phyloP scores from a whole-genome alignment of 73 alveolate genomes.

The Stentor coeruleus region DNA sequence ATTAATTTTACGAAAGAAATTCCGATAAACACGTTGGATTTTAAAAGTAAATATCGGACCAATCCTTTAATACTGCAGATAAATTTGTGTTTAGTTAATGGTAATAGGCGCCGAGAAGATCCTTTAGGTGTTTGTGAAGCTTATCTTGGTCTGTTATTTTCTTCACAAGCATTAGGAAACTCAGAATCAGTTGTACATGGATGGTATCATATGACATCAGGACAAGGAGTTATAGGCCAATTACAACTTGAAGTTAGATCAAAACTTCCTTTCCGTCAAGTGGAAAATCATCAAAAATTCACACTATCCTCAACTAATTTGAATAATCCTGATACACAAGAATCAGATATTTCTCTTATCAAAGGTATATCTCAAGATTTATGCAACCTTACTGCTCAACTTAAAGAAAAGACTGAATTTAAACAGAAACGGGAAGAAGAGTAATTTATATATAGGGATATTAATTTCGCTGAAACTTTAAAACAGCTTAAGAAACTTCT shows the following conservation, averaged over 20 bases:
- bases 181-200: background rate
- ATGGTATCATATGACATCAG: conserved; percentile 8
- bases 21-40: background rate
- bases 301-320: background rate
- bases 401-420: background rate
- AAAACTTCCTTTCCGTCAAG: background rate
- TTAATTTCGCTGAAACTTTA: conserved; percentile 8
- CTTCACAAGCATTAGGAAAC: background rate
- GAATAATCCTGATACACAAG: background rate
- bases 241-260: background rate
- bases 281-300: background rate
- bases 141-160: conserved; percentile 3
- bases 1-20: background rate
- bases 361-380: background rate
- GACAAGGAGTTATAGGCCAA: conserved; percentile 16
- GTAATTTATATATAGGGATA: background rate
- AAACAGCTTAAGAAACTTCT: background rate
- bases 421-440: background rate
- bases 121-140: conserved; percentile 20
- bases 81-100: background rate
- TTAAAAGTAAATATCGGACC: conserved; percentile 12
- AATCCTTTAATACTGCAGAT: background rate
- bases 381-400: background rate
- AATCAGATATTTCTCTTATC: background rate
- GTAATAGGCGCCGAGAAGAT: background rate